Percentiles rank a stretch among this genome's conserved stretches.
These are phyloP conservation scores for Cyberlindnera lachancei DNA, from an alignment of 805 yeast species.

Conservation along the genomic window DNA sequence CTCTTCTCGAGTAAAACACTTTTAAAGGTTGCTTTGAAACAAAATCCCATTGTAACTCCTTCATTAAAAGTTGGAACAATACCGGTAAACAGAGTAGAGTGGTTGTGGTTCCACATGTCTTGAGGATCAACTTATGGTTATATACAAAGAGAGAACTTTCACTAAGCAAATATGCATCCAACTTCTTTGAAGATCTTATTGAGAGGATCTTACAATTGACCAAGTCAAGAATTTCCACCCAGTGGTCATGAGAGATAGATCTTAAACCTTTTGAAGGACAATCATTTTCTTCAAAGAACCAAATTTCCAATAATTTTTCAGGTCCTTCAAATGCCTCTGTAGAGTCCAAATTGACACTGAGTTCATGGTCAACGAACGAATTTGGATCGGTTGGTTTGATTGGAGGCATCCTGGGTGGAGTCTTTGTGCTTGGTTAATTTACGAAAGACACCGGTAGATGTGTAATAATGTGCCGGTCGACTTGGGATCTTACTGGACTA, in stretches of 20 bases:
- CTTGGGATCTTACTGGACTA: too few species aligned
- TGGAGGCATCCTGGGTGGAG: conserved; percentile 25
- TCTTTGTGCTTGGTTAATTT: neutral
- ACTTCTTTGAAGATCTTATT: conserved; percentile 50
- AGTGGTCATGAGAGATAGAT: conserved; percentile 52
- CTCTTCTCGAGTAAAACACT: conserved; percentile 83
- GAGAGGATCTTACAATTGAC: conserved; percentile 89
- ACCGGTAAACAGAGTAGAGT: conserved; percentile 69
- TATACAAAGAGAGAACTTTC: conserved; percentile 90
- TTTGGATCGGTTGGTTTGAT: conserved; percentile 31
- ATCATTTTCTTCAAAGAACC: conserved; percentile 59
- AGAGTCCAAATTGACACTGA: conserved; percentile 76
- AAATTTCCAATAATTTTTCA: conserved; percentile 83
- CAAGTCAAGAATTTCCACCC: conserved; percentile 68
- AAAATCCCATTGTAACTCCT: conserved; percentile 36
- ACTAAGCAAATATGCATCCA: conserved; percentile 81
- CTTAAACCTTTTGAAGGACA: conserved; percentile 38
- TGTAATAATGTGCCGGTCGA: too few species aligned
- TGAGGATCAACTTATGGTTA: conserved; percentile 75
- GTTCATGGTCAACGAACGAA: conserved; percentile 66
- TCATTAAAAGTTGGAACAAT: conserved; percentile 44
- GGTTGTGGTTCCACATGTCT: conserved; percentile 96
- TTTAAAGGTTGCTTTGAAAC: conserved; percentile 40
- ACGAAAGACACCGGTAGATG: neutral
- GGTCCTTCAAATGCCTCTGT: conserved; percentile 96